A percentile compares a stretch with the other conserved stretches of the same genome.
Evolutionary conservation across 768 basidiomycete genomes (phyloP).

Genomic region (Boletus fagicola): DNA sequence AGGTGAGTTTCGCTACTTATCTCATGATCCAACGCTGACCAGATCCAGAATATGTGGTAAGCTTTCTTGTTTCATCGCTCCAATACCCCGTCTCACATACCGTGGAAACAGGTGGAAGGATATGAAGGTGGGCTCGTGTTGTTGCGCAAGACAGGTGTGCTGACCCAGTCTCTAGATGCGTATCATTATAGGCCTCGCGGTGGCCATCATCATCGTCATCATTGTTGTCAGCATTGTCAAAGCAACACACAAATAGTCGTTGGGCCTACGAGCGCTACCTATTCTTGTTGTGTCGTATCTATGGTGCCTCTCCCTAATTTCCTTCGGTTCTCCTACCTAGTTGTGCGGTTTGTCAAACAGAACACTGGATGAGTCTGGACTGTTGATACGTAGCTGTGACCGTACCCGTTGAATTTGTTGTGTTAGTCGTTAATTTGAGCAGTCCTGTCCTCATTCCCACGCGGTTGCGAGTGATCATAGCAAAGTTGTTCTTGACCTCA

Average conservation of each 20-base stretch:
- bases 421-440: conserved; percentile 14
- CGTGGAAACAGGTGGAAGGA: conserved; percentile 81
- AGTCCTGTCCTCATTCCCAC: conserved; percentile 20
- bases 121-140: conserved; percentile 68
- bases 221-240: conserved; percentile 95
- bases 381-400: conserved; percentile 23
- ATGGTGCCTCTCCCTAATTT: conserved; percentile 37
- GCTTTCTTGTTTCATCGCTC: conserved; percentile 28
- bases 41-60: conserved; percentile 83
- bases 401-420: conserved; percentile 23
- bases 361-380: conserved; percentile 20
- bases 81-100: conserved; percentile 5
- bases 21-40: conserved; percentile 8
- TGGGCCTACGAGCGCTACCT: conserved; percentile 16
- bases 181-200: conserved; percentile 90
- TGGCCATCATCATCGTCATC: conserved; percentile 89
- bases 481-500: conserved; percentile 15
- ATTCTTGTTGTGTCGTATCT: conserved; percentile 44
- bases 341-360: conserved; percentile 16
- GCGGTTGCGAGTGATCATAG: conserved; percentile 6
- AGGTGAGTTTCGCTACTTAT: conserved; percentile 48
- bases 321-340: conserved; percentile 20
- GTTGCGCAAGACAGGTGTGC: conserved; percentile 5
- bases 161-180: conserved; percentile 65
- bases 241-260: conserved; percentile 55